Evolutionary conservation across 2,329 filamentous ascomycete species (phyloP), one percentile per base, ranked within the genome.

Genomic region (Aspergillus versicolor): DNA sequence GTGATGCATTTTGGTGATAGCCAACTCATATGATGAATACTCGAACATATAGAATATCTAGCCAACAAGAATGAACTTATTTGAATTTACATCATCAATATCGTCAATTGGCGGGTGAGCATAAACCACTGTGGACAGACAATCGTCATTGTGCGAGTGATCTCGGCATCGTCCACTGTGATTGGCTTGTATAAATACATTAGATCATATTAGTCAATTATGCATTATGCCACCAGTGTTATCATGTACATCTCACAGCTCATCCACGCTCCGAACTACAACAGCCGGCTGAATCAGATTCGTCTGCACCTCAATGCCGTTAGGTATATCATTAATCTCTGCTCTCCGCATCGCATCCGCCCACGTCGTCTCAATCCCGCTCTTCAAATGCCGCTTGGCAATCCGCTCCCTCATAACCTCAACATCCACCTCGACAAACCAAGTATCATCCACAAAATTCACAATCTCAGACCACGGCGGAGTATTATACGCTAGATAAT

Each of bases 341-440:
- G 30, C 45, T n/a, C 46, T 49, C 19, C 19, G 19, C 6, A 49
- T 5, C 4, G 34, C 46, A 49, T 40, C 32, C 12, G 5, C 46
- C 45, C 45, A 38, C 9, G 42, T 24, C 38, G 13, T 46, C 51
- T 54, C 51, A 47, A 54, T 37, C 30, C 43, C 51, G 12, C n/a
- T 38, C 4, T 24, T 6, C 19, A 40, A 19, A 41, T 54, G 43
- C 24, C 51, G 7, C 17, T 19, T 37, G 1, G 51, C 42, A 17
- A 54, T 46, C 30, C 51, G n/a, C 51, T 21, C 15, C 1, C n/a
- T 45, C 51, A 41, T 32, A 4, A 54, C 2, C 51, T 54, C 51
- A 15, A n/a, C 19, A 11, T 45, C 51, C 4, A 54, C 30, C 13
- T 45, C 42, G 32, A 54, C 51, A 54, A 47, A 54, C 43, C 51